Conservation (phyloP, 768 basidiomycete species). For the Suillus luteus region DNA sequence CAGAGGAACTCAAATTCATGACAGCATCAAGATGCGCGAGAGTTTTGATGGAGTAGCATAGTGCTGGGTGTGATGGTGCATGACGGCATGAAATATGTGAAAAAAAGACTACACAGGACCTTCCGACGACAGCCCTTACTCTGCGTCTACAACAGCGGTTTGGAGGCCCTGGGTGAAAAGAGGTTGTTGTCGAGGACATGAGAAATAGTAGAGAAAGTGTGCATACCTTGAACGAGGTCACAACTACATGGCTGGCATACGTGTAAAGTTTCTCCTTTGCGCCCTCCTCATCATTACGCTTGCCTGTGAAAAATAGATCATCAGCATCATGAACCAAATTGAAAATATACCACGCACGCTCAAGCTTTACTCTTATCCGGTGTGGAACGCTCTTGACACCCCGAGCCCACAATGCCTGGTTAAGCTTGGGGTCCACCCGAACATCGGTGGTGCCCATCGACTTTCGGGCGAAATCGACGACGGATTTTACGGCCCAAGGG, state of each 20-base stretch:
- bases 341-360: conserved; percentile 59
- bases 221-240: conserved; percentile 82
- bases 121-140: conserved; percentile 44
- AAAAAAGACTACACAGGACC: conserved; percentile 7
- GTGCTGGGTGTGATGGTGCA: conserved; percentile 6
- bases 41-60: conserved; percentile 7
- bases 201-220: background rate
- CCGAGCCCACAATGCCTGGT: conserved; percentile 92
- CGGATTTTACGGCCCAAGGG: conserved; percentile 94
- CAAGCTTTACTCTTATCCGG: conserved; percentile 89
- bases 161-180: conserved; percentile 66
- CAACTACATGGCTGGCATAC: conserved; percentile 81
- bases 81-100: conserved; percentile 7
- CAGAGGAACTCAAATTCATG: background rate
- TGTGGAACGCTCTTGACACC: conserved; percentile 95
- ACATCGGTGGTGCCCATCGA: conserved; percentile 96
- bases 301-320: conserved; percentile 51
- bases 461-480: conserved; percentile 89
- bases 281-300: conserved; percentile 98
- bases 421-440: conserved; percentile 91
- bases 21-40: conserved; percentile 1
- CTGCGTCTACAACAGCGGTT: conserved; percentile 79
- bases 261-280: conserved; percentile 98
- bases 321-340: conserved; percentile 11
- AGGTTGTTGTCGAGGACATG: conserved; percentile 13